Conservation (phyloP, 257 asterid genomes). For the Fraxinus anomala region DNA sequence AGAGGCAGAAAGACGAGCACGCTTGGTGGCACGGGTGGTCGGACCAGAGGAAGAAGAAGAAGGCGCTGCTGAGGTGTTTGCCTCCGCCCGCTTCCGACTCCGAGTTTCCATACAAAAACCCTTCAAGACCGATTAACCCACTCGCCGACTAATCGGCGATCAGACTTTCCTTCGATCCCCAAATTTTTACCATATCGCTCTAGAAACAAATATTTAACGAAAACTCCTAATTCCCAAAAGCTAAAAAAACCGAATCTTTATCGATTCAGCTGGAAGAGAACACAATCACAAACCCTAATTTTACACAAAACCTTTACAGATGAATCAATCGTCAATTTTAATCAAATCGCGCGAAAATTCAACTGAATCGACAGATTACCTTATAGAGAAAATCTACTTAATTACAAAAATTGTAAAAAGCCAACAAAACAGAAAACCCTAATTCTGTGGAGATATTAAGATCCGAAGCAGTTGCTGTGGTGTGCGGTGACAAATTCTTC, state of each 20-base stretch:
- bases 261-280: constrained; percentile 34
- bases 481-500: background rate
- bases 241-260: constrained; percentile 35
- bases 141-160: constrained; percentile 99
- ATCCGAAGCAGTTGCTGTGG: background rate
- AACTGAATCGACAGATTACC: background rate
- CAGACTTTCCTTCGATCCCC: constrained; percentile 45
- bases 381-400: background rate
- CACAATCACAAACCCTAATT: background rate
- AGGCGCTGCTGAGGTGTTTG: constrained; percentile 93
- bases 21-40: constrained; percentile 77
- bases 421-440: constrained; percentile 33
- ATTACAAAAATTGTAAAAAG: background rate
- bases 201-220: constrained; percentile 28
- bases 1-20: constrained; percentile 68
- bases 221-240: constrained; percentile 45
- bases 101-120: constrained; percentile 99
- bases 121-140: constrained; percentile 45
- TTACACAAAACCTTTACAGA: background rate
- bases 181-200: constrained; percentile 40
- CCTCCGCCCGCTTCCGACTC: constrained; percentile 99
- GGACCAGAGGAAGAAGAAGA: constrained; percentile 65
- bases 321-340: background rate
- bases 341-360: background rate
- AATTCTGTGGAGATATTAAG: constrained; percentile 15